A percentile compares a stretch with the other conserved stretches of the same genome.
Conservation (phyloP, 306 rosid species). For the Quercus variabilis region DNA sequence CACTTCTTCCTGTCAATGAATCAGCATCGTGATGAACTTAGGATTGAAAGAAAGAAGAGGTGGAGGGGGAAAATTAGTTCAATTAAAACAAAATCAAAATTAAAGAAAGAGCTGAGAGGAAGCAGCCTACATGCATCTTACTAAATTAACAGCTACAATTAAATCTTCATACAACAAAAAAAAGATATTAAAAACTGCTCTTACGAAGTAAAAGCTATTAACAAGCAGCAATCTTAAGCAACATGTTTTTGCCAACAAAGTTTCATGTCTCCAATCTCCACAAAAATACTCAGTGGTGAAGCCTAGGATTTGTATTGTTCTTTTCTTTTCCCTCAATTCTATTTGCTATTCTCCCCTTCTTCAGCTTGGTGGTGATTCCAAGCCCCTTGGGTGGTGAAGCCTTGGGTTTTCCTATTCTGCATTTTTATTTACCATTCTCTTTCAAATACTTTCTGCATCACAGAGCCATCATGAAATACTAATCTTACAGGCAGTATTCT, state of each 20-base stretch:
- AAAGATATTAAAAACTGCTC: neutral
- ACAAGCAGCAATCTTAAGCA: neutral
- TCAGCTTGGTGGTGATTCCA: too few species aligned
- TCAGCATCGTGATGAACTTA: conserved; percentile 9
- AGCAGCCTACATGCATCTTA: neutral
- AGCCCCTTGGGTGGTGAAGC: too few species aligned
- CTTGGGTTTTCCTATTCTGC: too few species aligned
- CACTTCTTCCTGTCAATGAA: conserved; percentile 61
- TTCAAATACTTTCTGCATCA: too few species aligned
- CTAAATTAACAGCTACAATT: neutral
- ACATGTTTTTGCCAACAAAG: neutral
- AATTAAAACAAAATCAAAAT: neutral
- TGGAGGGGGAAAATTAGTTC: neutral
- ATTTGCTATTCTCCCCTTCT: too few species aligned
- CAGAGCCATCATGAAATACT: neutral
- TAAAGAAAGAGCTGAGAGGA: neutral
- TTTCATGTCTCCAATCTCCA: neutral
- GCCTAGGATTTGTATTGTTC: too few species aligned
- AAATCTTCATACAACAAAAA: neutral
- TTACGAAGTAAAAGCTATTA: neutral
- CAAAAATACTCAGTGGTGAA: neutral
- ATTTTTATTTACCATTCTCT: too few species aligned
- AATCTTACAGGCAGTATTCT: neutral
- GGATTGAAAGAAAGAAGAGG: neutral
- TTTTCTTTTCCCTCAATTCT: too few species aligned